Percentiles rank a stretch among this genome's conserved stretches.
These are phyloP conservation scores for Alternaria gansuensis DNA, from an alignment of 2,329 filamentous ascomycete genomes.

Conservation along the genomic window DNA sequence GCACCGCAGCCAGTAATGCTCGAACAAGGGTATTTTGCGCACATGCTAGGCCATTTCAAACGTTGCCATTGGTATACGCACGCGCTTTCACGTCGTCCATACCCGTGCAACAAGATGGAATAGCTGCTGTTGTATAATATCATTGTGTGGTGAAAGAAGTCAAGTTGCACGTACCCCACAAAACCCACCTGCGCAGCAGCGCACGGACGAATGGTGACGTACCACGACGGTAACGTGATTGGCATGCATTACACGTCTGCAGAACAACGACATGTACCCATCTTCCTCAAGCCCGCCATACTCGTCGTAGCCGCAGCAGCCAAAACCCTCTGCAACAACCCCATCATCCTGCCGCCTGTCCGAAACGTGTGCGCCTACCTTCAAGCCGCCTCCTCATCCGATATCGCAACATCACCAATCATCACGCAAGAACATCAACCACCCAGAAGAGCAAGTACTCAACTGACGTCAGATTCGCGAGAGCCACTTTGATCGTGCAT, in stretches of 20 bases:
- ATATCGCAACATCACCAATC: conserved; percentile 28
- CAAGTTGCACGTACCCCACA: conserved; percentile 16
- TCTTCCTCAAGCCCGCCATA: not conserved
- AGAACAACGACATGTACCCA: not conserved
- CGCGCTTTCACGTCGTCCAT: no score
- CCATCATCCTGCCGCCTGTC: not conserved
- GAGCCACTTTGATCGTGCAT: conserved; percentile 26
- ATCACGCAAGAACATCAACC: not conserved
- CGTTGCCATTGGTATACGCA: no score
- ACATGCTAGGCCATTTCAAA: no score
- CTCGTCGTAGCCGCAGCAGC: not conserved
- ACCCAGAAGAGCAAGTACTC: conserved; percentile 28
- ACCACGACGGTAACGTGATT: conserved; percentile 13
- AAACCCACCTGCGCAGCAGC: conserved; percentile 7
- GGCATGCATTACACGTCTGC: not conserved
- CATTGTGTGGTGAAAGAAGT: not conserved
- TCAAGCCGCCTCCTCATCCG: conserved; percentile 16
- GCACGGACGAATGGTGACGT: conserved; percentile 15
- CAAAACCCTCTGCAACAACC: not conserved
- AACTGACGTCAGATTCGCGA: conserved; percentile 27
- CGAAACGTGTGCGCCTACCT: not conserved
- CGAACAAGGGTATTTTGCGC: no score
- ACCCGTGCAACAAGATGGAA: no score
- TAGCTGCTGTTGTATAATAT: no score
- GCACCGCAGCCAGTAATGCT: no score